These are phyloP conservation scores for Cercophora samala DNA, from an alignment of 495 filamentous ascomycete species.

Conservation along the genomic window DNA sequence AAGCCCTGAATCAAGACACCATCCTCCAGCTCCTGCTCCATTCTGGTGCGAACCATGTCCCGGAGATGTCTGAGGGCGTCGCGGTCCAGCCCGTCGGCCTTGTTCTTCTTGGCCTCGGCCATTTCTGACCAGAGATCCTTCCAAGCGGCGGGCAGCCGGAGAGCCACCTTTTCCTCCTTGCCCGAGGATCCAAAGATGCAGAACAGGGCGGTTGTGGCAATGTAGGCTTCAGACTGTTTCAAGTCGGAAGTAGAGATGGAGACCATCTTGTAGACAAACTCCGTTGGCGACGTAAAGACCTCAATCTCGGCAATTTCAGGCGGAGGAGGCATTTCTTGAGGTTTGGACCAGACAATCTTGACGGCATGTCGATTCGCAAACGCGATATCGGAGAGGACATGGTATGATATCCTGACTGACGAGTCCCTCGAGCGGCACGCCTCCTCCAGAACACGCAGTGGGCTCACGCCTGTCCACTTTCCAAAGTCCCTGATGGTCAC, in stretches of 20 bases:
- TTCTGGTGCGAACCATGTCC: slow-evolving; percentile 55
- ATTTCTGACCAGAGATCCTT: slow-evolving; percentile 84
- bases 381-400: slow-evolving; percentile 62
- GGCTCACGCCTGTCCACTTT: slow-evolving; percentile 66
- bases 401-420: slow-evolving; percentile 59
- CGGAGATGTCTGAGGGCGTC: slow-evolving; percentile 57
- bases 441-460: slow-evolving; percentile 75
- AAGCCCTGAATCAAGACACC: slow-evolving; percentile 72
- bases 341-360: slow-evolving; percentile 74
- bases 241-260: slow-evolving; percentile 68
- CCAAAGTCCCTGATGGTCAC: slow-evolving; percentile 78
- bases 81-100: slow-evolving; percentile 66
- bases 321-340: slow-evolving; percentile 55
- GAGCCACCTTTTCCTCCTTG: slow-evolving; percentile 80
- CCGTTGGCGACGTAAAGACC: slow-evolving; percentile 39
- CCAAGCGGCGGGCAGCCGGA: slow-evolving; percentile 75
- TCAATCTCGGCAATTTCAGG: slow-evolving; percentile 43
- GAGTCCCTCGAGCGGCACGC: slow-evolving; percentile 79
- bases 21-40: slow-evolving; percentile 60
- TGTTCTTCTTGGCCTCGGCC: slow-evolving; percentile 61
- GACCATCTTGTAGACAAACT: slow-evolving; percentile 64
- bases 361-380: slow-evolving; percentile 74
- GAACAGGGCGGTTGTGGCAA: slow-evolving; percentile 79
- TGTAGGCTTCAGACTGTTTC: slow-evolving; percentile 80
- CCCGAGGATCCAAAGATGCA: slow-evolving; percentile 68